Evolutionary conservation across 352 stramenopile genomes (phyloP).

Genomic region (Pythium coloratum): DNA sequence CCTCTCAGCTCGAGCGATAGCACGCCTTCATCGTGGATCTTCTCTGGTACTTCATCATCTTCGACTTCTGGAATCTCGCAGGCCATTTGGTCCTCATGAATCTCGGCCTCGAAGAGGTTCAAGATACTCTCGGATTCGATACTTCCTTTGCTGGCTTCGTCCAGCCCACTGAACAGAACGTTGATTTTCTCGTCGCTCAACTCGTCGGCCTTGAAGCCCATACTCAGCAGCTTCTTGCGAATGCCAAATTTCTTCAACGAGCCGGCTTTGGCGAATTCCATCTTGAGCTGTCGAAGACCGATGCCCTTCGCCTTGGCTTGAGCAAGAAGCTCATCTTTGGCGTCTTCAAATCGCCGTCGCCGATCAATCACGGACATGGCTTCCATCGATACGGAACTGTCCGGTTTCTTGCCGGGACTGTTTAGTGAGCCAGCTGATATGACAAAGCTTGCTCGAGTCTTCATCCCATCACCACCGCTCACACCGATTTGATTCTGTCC

Average conservation of each 20-base stretch:
- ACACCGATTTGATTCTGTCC: neutral
- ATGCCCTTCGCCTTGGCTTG: slow-evolving; percentile 68
- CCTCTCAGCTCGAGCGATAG: slow-evolving; percentile 59
- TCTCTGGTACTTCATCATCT: slow-evolving; percentile 68
- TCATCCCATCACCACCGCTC: slow-evolving; percentile 13
- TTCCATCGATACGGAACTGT: slow-evolving; percentile 33
- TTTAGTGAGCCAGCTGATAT: slow-evolving; percentile 3
- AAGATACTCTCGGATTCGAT: slow-evolving; percentile 55
- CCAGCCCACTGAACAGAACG: slow-evolving; percentile 55
- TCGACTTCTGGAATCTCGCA: slow-evolving; percentile 76
- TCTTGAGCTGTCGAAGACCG: slow-evolving; percentile 59
- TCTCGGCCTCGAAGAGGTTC: slow-evolving; percentile 65
- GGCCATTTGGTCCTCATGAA: slow-evolving; percentile 73
- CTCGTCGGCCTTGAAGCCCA: slow-evolving; percentile 71
- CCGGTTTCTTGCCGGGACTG: slow-evolving; percentile 36
- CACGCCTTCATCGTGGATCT: slow-evolving; percentile 67
- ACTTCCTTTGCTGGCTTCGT: slow-evolving; percentile 37
- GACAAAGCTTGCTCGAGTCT: slow-evolving; percentile 16
- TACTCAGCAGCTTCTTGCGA: slow-evolving; percentile 51
- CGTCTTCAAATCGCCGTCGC: slow-evolving; percentile 62
- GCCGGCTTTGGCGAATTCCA: slow-evolving; percentile 60
- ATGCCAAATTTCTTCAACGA: slow-evolving; percentile 57
- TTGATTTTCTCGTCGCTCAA: slow-evolving; percentile 74
- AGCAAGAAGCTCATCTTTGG: slow-evolving; percentile 67
- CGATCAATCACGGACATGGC: slow-evolving; percentile 42